Base-by-base conservation (phyloP, 192 early-diverging fungal genomes). In the Coemansia sp. region DNA sequence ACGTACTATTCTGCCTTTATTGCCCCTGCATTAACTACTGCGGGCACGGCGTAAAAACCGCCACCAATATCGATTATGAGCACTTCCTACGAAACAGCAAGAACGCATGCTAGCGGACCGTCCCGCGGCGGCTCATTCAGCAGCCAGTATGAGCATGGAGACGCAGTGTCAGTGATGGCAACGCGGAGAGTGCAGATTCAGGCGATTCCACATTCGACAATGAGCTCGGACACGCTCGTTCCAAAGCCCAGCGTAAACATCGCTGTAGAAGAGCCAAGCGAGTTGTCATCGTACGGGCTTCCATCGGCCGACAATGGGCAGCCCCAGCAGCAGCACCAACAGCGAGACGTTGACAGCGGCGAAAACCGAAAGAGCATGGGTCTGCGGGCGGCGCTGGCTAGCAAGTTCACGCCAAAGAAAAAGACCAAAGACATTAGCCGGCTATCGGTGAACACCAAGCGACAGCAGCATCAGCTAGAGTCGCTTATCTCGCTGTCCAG, bases 381-480 rank as follows among this genome's bases (percentile, higher is more conserved):
- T 31, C 62, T 81, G 27, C 74, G 78, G 2, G 78, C 78, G 1
- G 78, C 70, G 14, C 64, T 81, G 19, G 78, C 55, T 19, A 81
- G 64, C 73, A 81, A 73, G 60, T 81, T 81, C 32, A 72, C 66
- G 1, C 64, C 74, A 21, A 81, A 81, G 74, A 77, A 77, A 21
- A 81, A 81, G 58, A 42, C 69, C 41, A 71, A 72, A 32, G 78
- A 81, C 21, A 38, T 76, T 3, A 57, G 53, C 29, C 74, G 71
- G 29, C n/a, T 58, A n/a, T 62, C 74, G 25, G 70, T 61, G 2
- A 81, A 39, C 65, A 63, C 70, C 64, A 81, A 81, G 64, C 69
- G 78, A 32, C 78, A 81, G 70, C 78, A 81, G 70, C 78, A 73
- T 41, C 78, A 81, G 64, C 74, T 81, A 21, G 78, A 81, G 71